Evolutionary conservation across 2,329 filamentous ascomycete genomes (phyloP).

Genomic region (Pyricularia sp.): DNA sequence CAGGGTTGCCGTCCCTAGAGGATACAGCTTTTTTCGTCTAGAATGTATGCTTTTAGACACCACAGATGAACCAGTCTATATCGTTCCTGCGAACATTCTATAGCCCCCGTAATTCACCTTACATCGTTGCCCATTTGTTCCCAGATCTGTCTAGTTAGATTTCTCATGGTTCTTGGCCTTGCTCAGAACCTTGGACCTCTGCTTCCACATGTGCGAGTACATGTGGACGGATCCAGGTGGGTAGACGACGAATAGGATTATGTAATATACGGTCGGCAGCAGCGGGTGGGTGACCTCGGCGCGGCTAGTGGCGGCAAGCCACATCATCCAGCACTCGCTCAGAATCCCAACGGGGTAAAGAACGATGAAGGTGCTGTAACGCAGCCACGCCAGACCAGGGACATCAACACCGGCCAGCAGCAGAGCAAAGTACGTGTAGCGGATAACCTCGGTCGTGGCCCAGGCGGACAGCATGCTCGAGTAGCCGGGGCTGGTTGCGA

Average conservation of each 20-base stretch:
- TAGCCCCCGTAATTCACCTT: not conserved
- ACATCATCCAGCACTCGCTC: conserved; percentile 76
- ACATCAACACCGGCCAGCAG: conserved; percentile 46
- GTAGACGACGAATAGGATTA: conserved; percentile 11
- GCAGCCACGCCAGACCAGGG: conserved; percentile 58
- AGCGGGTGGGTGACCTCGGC: conserved; percentile 34
- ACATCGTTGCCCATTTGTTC: not conserved
- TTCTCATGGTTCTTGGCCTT: conserved; percentile 33
- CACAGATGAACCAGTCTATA: not conserved
- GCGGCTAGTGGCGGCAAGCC: conserved; percentile 47
- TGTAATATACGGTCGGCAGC: conserved; percentile 30
- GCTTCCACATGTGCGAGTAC: conserved; percentile 90
- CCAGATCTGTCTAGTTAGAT: conserved; percentile 17
- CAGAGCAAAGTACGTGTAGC: conserved; percentile 83
- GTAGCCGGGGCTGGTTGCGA: conserved; percentile 50
- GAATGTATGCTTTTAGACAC: not conserved
- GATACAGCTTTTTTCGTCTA: not conserved
- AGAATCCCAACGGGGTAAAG: conserved; percentile 86
- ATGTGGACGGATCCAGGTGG: conserved; percentile 58
- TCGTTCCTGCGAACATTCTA: not conserved
- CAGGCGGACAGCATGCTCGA: conserved; percentile 73
- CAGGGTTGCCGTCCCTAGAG: not conserved
- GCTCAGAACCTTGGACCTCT: conserved; percentile 67
- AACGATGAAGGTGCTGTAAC: conserved; percentile 86
- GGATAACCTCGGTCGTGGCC: conserved; percentile 82